Evolutionary conservation across 176 grass and related monocot species (phyloP).

Genomic region (Ensete ventricosum): DNA sequence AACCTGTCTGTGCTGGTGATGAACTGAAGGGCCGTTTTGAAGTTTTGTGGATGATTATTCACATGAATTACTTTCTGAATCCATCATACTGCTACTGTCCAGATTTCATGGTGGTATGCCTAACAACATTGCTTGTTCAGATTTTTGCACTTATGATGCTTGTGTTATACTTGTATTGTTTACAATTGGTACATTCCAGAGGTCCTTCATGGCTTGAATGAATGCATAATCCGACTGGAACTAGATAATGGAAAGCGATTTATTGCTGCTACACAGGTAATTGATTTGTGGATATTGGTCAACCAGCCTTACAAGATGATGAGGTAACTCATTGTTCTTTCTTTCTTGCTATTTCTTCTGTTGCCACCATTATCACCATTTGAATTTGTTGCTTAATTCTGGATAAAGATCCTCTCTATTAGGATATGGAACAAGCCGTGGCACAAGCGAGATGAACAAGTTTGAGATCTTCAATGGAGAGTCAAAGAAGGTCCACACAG

Average conservation of each 20-base stretch:
- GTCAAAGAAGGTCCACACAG: background rate
- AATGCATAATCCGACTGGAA: slow-evolving; percentile 26
- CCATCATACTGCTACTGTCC: too few relatives aligned
- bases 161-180: background rate
- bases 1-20: too few relatives aligned
- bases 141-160: too few relatives aligned
- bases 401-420: background rate
- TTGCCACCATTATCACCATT: background rate
- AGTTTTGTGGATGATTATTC: too few relatives aligned
- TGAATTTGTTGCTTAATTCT: background rate
- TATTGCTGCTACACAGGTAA: slow-evolving; percentile 25
- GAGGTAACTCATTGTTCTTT: slow-evolving; percentile 5
- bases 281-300: slow-evolving; percentile 16
- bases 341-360: background rate
- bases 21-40: background rate
- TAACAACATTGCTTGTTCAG: too few relatives aligned
- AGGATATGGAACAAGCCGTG: background rate
- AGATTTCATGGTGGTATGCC: too few relatives aligned
- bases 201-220: slow-evolving; percentile 28
- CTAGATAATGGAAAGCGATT: slow-evolving; percentile 22
- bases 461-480: background rate
- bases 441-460: background rate
- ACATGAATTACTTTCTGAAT: too few relatives aligned
- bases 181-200: slow-evolving; percentile 18
- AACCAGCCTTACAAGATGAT: background rate